Base-by-base conservation (phyloP, 2,329 filamentous ascomycete genomes). In the Phaeosphaeriaceae sp. region DNA sequence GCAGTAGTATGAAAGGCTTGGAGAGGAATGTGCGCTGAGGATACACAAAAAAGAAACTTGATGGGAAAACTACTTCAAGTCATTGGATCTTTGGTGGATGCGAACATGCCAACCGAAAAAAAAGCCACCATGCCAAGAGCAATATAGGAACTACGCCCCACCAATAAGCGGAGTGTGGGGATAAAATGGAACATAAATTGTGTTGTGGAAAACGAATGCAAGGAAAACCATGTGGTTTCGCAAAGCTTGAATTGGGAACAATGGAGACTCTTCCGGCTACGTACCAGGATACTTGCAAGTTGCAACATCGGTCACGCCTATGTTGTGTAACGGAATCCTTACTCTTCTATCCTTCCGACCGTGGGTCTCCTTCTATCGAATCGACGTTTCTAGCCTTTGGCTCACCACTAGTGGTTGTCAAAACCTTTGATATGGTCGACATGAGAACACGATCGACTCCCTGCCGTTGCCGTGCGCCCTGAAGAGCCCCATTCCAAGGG, bases 281-380 rank as follows among this genome's bases (percentile, higher is more conserved):
- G 42, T 63, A 66, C 61, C 61, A 54, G 39, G 50, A 48, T 50
- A 41, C 46, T 50, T 52, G 54, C 46, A 53, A 26, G 23, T 26
- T 26, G 23, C 56, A 49, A 49, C 50, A 43, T 50, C 43, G 39
- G 45, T 46, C 46, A 30, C 36, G 46, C 26, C 49, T 46, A 26
- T 33, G 45, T 50, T 52, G 60, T 59, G 56, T 53, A 56, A 58
- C 60, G 34, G 40, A 40, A 15, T 42, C 42, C 47, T 47, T 37
- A 29, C 37, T 47, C 45, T 54, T 52, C 56, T 18, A 26, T 30
- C 28, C 44, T 46, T 41, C 28, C 38, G 26, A 34, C 44, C 11
- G 34, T 26, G 18, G 23, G 16, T 37, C 12, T 48, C 28, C 16
- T 48, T 29, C 50, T 51, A 20, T 49, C 55, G 52, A 48, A 36